Conservation (phyloP, 164 flowering plant genomes). For the Pachysandra terminalis region DNA sequence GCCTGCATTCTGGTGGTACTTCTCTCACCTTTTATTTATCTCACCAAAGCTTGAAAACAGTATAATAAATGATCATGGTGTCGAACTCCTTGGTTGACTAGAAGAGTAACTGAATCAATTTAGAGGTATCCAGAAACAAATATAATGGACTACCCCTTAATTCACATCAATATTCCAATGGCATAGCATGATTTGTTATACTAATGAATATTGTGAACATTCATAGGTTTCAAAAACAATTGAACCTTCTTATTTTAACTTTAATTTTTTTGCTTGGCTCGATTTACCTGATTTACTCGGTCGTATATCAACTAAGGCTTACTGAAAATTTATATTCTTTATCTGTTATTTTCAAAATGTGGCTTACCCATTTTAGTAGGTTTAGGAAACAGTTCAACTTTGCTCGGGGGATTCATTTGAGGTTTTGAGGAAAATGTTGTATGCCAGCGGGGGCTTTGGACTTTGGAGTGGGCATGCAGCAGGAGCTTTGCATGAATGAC, state of each 20-base stretch:
- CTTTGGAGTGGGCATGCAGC: slow-evolving; percentile 3
- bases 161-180: background rate
- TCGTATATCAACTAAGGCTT: background rate
- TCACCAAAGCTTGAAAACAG: too few relatives aligned
- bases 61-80: too few relatives aligned
- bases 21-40: too few relatives aligned
- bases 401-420: background rate
- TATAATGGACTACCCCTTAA: background rate
- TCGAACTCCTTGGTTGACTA: too few relatives aligned
- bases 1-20: too few relatives aligned
- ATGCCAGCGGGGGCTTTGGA: background rate
- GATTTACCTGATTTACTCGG: background rate
- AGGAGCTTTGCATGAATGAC: slow-evolving; percentile 6
- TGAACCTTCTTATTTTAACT: background rate
- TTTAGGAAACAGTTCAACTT: background rate
- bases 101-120: background rate
- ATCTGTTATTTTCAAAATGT: background rate
- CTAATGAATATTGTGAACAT: background rate
- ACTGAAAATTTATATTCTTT: background rate
- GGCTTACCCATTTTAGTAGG: background rate
- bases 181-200: background rate
- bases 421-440: background rate
- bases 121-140: background rate
- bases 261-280: background rate
- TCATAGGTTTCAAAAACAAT: background rate